phyloP scores from a whole-genome alignment of 2,329 filamentous ascomycete genomes.

The Madurella mycetomatis region DNA sequence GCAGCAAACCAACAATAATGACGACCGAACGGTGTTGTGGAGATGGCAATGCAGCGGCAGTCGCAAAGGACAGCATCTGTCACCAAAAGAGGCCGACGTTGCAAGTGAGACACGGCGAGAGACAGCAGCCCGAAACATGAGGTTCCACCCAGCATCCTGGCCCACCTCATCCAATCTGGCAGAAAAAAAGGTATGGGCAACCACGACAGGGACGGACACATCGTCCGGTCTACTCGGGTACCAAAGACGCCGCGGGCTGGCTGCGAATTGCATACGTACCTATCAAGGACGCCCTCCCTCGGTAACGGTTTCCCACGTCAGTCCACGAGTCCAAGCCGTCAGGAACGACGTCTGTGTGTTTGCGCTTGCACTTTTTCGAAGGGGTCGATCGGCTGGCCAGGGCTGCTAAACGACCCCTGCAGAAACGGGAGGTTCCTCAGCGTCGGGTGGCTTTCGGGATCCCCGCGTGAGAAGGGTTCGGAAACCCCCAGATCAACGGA shows the following conservation, averaged over 20 bases:
- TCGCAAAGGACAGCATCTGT: not conserved
- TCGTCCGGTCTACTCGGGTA: not conserved
- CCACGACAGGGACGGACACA: not conserved
- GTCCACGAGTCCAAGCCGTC: not conserved
- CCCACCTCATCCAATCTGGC: not conserved
- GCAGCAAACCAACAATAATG: not conserved
- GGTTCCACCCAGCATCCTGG: not conserved
- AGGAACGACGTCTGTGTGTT: constrained; percentile 2
- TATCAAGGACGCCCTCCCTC: not conserved
- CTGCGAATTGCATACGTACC: not conserved
- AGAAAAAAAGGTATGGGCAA: not conserved
- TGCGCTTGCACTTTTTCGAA: not conserved
- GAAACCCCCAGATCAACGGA: not conserved
- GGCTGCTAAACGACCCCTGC: not conserved
- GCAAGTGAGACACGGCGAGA: constrained; percentile 14
- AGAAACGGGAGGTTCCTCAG: not conserved
- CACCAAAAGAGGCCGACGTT: constrained; percentile 8
- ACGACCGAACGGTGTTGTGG: constrained; percentile 6
- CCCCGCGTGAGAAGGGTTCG: not conserved
- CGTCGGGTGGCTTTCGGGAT: not conserved
- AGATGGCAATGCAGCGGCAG: constrained; percentile 1
- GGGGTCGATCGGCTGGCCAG: too few relatives aligned
- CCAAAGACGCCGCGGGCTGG: not conserved
- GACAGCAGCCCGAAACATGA: constrained; percentile 13
- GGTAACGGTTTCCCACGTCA: not conserved